Conservation (phyloP, 495 filamentous ascomycete genomes). For the Hypoxylon intermedium region DNA sequence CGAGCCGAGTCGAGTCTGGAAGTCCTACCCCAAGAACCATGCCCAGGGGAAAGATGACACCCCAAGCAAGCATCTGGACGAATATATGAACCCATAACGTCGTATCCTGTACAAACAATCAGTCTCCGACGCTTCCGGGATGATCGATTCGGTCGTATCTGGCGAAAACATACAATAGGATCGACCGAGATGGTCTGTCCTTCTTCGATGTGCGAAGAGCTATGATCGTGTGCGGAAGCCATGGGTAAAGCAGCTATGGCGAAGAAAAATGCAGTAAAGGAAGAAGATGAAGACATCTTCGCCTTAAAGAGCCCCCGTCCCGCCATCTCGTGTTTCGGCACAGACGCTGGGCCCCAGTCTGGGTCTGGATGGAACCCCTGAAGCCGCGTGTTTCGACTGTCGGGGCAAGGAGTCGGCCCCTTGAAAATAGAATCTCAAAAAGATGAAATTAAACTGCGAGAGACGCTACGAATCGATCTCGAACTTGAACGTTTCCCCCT, state of each 20-base stretch:
- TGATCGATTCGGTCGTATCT: neutral
- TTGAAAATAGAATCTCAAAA: conserved; percentile 6
- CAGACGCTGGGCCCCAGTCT: conserved; percentile 8
- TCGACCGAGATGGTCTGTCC: conserved; percentile 78
- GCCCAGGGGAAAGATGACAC: conserved; percentile 88
- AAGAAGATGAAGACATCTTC: conserved; percentile 26
- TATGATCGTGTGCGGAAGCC: conserved; percentile 73
- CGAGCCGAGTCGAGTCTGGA: neutral
- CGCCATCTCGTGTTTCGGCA: conserved; percentile 31
- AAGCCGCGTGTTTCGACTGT: conserved; percentile 26
- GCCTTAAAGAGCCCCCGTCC: conserved; percentile 10
- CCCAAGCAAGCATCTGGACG: conserved; percentile 85
- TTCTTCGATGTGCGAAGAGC: conserved; percentile 75
- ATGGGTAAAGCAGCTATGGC: conserved; percentile 42
- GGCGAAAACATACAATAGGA: conserved; percentile 73
- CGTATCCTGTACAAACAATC: conserved; percentile 63
- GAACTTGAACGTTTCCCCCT: neutral
- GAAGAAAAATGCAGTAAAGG: conserved; percentile 25
- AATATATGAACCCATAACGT: conserved; percentile 95
- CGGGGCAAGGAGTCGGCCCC: conserved; percentile 16
- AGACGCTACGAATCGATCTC: neutral
- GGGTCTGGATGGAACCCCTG: conserved; percentile 29
- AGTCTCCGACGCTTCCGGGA: conserved; percentile 22
- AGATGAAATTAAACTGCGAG: neutral
- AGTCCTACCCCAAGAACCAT: conserved; percentile 89